Conservation (phyloP, 352 stramenopile genomes). For the Phytophthora megakarya region DNA sequence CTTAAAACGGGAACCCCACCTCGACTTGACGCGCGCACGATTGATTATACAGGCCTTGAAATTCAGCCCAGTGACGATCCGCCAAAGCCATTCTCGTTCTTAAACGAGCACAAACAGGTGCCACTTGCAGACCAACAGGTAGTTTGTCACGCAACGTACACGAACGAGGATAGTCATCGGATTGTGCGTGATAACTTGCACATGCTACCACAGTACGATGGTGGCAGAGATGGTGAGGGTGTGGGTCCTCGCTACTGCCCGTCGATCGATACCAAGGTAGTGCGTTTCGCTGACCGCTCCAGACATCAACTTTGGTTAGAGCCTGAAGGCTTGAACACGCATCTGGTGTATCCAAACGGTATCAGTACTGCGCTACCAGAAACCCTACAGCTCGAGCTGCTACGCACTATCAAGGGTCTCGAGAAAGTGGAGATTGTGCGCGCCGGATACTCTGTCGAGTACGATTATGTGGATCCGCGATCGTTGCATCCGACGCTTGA, state of each 20-base stretch:
- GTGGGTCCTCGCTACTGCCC: conserved; percentile 94
- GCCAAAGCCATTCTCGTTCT: conserved; percentile 94
- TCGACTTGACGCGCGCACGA: conserved; percentile 94
- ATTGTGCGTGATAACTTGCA: conserved; percentile 95
- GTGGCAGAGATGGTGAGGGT: conserved; percentile 69
- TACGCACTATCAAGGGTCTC: conserved; percentile 95
- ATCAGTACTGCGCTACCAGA: conserved; percentile 92
- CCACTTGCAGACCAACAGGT: conserved; percentile 85
- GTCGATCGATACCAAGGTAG: conserved; percentile 97
- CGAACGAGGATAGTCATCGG: conserved; percentile 96
- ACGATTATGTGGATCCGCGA: conserved; percentile 98
- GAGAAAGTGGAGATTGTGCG: conserved; percentile 95
- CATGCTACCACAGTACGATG: conserved; percentile 93
- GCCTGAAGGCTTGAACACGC: conserved; percentile 96
- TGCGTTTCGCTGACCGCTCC: conserved; percentile 76
- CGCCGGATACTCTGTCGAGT: conserved; percentile 99
- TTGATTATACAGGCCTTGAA: conserved; percentile 93
- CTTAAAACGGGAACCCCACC: conserved; percentile 98
- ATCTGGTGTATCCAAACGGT: conserved; percentile 98
- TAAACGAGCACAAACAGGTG: conserved; percentile 79
- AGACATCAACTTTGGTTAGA: conserved; percentile 97
- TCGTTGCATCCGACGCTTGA: conserved; percentile 94
- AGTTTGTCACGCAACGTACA: conserved; percentile 95
- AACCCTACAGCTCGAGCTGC: conserved; percentile 95
- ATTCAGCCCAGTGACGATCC: conserved; percentile 93